These are phyloP conservation scores for Malassezia cuniculi DNA, from an alignment of 1,284 basidiomycete genomes.

Conservation along the genomic window DNA sequence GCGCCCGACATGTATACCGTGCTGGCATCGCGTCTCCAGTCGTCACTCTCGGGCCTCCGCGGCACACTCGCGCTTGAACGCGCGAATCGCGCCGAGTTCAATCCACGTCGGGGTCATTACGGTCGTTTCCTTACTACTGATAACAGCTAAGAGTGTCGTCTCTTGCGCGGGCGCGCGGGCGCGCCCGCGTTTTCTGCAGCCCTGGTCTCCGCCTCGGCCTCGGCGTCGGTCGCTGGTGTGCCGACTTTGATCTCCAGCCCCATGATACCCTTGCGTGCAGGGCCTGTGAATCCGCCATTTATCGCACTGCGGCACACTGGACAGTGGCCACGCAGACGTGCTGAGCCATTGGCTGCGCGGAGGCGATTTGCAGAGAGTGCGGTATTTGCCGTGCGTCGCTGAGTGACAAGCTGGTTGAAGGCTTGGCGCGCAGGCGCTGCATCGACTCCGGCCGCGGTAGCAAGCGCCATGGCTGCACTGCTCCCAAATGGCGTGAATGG, in stretches of 20 bases:
- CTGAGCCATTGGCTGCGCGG: constrained; percentile 11
- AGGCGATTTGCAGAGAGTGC: constrained; percentile 6
- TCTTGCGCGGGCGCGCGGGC: neutral
- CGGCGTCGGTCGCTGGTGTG: constrained; percentile 21
- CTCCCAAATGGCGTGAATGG: constrained; percentile 19
- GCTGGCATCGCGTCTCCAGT: constrained; percentile 27
- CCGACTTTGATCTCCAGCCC: constrained; percentile 28
- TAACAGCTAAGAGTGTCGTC: neutral
- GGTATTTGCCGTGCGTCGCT: constrained; percentile 4
- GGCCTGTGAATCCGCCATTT: constrained; percentile 27
- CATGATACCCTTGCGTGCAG: constrained; percentile 16
- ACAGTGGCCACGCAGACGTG: constrained; percentile 28
- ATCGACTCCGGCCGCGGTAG: constrained; percentile 9
- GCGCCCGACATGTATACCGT: constrained; percentile 36
- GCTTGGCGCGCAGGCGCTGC: constrained; percentile 2
- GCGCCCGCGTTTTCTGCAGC: neutral
- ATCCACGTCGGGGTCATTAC: constrained; percentile 29
- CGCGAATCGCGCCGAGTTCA: constrained; percentile 21
- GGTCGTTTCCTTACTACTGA: constrained; percentile 21
- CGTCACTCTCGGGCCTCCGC: constrained; percentile 23
- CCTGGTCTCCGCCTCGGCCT: neutral
- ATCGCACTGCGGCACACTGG: constrained; percentile 33
- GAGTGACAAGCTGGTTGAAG: constrained; percentile 6
- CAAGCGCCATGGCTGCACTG: constrained; percentile 7
- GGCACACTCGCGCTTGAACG: constrained; percentile 19